Conservation (phyloP, 768 basidiomycete species). For the Lentinula aciculospora region DNA sequence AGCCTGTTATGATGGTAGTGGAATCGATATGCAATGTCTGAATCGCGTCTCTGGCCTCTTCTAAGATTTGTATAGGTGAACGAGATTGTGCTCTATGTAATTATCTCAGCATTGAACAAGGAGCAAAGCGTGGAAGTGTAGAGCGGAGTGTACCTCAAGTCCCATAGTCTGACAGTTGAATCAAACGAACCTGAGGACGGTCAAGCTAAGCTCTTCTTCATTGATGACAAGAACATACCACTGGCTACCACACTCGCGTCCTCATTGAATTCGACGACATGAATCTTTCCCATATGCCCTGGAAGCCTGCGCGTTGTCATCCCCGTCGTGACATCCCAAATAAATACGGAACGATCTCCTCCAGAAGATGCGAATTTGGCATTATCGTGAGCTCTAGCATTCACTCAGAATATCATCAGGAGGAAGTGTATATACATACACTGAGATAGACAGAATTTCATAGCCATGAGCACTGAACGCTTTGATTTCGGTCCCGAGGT, state of each 20-base stretch:
- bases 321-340: conserved; percentile 94
- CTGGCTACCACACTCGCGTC: conserved; percentile 86
- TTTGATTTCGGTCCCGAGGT: conserved; percentile 85
- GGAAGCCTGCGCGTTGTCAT: conserved; percentile 76
- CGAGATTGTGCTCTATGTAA: conserved; percentile 60
- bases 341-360: conserved; percentile 87
- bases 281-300: conserved; percentile 89
- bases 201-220: not conserved
- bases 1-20: conserved; percentile 70
- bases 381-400: conserved; percentile 80
- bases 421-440: conserved; percentile 44
- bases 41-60: conserved; percentile 85
- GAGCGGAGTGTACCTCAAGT: conserved; percentile 82
- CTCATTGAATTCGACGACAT: conserved; percentile 84
- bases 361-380: conserved; percentile 90
- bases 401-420: not conserved
- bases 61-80: conserved; percentile 85
- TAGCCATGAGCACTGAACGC: conserved; percentile 89
- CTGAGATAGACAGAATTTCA: conserved; percentile 85
- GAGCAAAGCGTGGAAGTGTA: conserved; percentile 15
- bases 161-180: conserved; percentile 88
- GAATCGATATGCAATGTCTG: conserved; percentile 69
- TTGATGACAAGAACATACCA: conserved; percentile 38
- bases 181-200: conserved; percentile 75
- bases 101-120: not conserved